Evolutionary conservation across 2,329 filamentous ascomycete species (phyloP).

Genomic region (Ceratocystis variospora): DNA sequence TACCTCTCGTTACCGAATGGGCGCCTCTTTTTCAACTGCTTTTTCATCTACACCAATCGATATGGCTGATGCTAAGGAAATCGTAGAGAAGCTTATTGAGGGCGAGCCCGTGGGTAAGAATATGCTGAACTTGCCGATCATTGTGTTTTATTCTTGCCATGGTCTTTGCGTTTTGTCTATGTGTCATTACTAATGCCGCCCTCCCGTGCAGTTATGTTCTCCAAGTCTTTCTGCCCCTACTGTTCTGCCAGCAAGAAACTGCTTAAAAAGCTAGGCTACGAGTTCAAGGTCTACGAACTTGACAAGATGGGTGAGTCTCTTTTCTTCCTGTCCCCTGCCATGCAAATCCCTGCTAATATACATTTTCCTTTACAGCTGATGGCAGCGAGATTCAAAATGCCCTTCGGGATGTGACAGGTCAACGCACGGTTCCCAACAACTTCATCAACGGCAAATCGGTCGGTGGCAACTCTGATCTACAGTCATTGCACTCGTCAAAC

Average conservation of each 20-base stretch:
- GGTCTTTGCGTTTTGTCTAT: background rate
- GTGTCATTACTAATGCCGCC: background rate
- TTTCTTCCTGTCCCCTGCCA: background rate
- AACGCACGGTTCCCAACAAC: constrained; percentile 89
- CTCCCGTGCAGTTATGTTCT: constrained; percentile 61
- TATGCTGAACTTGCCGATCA: too few species aligned
- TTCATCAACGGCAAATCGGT: constrained; percentile 87
- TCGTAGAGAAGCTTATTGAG: constrained; percentile 69
- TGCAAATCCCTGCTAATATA: background rate
- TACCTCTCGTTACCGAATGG: constrained; percentile 28
- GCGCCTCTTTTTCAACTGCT: constrained; percentile 22
- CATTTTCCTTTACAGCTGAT: constrained; percentile 46
- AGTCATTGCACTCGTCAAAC: constrained; percentile 38
- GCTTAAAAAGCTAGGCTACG: constrained; percentile 54
- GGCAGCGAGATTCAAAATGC: constrained; percentile 71
- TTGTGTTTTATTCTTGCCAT: too few species aligned
- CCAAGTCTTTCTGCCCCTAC: constrained; percentile 93
- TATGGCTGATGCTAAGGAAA: constrained; percentile 73
- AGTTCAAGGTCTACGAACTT: constrained; percentile 66
- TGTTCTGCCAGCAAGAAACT: constrained; percentile 67
- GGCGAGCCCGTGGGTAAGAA: constrained; percentile 35
- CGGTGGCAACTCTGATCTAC: constrained; percentile 85
- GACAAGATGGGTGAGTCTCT: constrained; percentile 55
- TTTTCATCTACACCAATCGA: constrained; percentile 42
- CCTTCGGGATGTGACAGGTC: constrained; percentile 63